These are phyloP conservation scores for Paraphoma sp. DNA, from an alignment of 2,329 filamentous ascomycete species.

Conservation along the genomic window DNA sequence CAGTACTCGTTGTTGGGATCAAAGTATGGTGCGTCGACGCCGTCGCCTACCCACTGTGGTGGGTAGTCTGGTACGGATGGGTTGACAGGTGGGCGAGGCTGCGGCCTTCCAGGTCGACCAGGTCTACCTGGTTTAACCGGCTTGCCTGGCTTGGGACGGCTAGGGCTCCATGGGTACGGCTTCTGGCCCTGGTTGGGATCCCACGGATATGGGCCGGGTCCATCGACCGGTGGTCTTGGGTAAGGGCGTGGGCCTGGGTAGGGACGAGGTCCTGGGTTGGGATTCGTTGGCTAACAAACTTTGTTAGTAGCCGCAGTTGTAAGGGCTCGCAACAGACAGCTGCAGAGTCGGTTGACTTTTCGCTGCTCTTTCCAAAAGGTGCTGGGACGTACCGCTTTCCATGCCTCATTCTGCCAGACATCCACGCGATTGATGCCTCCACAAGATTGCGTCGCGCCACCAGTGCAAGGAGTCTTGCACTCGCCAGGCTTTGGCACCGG, in stretches of 20 bases:
- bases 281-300: too few species aligned
- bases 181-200: neutral
- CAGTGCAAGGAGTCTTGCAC: slow-evolving; percentile 4
- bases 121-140: neutral
- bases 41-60: slow-evolving; percentile 13
- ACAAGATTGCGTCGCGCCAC: neutral
- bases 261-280: neutral
- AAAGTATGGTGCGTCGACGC: slow-evolving; percentile 20
- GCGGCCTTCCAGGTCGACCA: too few species aligned
- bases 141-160: neutral
- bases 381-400: slow-evolving; percentile 4
- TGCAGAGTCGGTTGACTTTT: neutral
- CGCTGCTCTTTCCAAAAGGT: neutral
- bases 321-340: too few species aligned
- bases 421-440: slow-evolving; percentile 9
- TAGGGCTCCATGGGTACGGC: neutral
- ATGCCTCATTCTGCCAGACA: slow-evolving; percentile 8
- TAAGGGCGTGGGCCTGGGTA: neutral
- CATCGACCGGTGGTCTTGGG: neutral
- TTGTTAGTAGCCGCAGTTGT: too few species aligned
- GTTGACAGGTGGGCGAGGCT: neutral
- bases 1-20: neutral
- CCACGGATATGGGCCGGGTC: neutral
- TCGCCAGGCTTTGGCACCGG: neutral
- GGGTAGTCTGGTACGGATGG: neutral